Base-by-base conservation (phyloP, 108 stramenopile species). In the Seminavis robusta region DNA sequence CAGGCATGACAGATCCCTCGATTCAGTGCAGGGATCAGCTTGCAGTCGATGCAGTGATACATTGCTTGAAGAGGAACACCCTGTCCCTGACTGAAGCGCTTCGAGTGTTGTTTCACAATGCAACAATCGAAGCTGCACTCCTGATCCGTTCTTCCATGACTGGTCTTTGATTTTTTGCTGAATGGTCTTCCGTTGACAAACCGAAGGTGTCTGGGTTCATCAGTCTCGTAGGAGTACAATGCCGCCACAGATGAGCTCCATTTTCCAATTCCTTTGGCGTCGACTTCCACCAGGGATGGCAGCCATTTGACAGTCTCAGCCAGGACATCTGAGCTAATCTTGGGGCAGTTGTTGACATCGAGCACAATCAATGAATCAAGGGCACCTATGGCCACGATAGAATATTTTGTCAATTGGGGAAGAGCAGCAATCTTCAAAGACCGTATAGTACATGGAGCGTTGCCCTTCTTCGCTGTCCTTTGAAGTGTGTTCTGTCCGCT, bases 41-140 rank as follows among this genome's bases (percentile, higher is more conserved):
- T 23, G 51, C 69, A 70, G 24, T 63, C 62, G 16, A 58, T 17
- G 33, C 69, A 70, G 28, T 70, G 62, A 28, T 64, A 70, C 62
- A 70, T 70, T n/a, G n/a, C 8, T 26, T 42, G 42, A 44, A 52
- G 17, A 3, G 61, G 49, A 17, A 63, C 37, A 20, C 30, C 24
- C 8, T 11, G 15, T 10, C 21, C 25, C n/a, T 20, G 23, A 9
- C 11, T 42, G 21, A 63, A 46, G 17, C 69, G 55, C 33, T 70
- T 61, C 7, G 62, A 62, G 21, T 58, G 30, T n/a, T 24, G 44
- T 24, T 56, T 55, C 8, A 63, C 62, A 3, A n/a, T 49, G 19
- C 69, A 70, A 34, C 63, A 70, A 26, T 10, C 10, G n/a, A n/a
- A n/a, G n/a, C n/a, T n/a, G n/a, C n/a, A n/a, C n/a, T n/a, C n/a